A percentile compares a stretch with the other conserved stretches of the same genome.
Evolutionary conservation across 352 stramenopile genomes (phyloP).

Genomic region (Peronospora destructor): DNA sequence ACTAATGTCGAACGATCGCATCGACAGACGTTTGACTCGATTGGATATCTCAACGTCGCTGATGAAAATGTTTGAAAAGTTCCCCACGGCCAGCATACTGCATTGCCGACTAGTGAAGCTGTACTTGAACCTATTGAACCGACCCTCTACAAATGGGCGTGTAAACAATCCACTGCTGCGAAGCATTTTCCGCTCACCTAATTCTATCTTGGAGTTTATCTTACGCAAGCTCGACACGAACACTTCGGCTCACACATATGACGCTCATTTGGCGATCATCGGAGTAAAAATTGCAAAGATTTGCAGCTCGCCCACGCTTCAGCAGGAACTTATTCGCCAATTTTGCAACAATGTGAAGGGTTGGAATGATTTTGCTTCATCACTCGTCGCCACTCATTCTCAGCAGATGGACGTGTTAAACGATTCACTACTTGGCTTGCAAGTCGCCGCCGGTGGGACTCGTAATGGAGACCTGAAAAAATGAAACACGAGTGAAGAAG

Average conservation of each 20-base stretch:
- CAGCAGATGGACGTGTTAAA: constrained; percentile 72
- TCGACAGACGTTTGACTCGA: constrained; percentile 48
- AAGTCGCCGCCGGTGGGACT: constrained; percentile 15
- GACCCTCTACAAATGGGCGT: constrained; percentile 45
- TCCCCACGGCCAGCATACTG: constrained; percentile 61
- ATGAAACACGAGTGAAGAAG: constrained; percentile 32
- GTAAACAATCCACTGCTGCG: constrained; percentile 73
- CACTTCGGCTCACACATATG: constrained; percentile 44
- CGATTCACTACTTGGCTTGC: constrained; percentile 32
- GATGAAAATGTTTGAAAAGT: constrained; percentile 67
- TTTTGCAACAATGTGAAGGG: constrained; percentile 54
- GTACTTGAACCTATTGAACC: constrained; percentile 61
- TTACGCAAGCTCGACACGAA: constrained; percentile 55
- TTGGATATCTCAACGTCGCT: constrained; percentile 53
- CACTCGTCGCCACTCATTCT: constrained; percentile 64
- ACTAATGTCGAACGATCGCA: constrained; percentile 48
- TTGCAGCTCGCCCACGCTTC: constrained; percentile 58
- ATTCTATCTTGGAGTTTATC: constrained; percentile 65
- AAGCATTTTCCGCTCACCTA: constrained; percentile 60
- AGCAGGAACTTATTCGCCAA: constrained; percentile 72
- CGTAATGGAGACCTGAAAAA: constrained; percentile 17
- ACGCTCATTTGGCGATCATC: constrained; percentile 66
- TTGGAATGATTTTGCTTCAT: constrained; percentile 63
- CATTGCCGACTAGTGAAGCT: constrained; percentile 66
- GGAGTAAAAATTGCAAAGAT: constrained; percentile 79